Conservation (phyloP, 305 asterid genomes). For the Fraxinus paxiana region DNA sequence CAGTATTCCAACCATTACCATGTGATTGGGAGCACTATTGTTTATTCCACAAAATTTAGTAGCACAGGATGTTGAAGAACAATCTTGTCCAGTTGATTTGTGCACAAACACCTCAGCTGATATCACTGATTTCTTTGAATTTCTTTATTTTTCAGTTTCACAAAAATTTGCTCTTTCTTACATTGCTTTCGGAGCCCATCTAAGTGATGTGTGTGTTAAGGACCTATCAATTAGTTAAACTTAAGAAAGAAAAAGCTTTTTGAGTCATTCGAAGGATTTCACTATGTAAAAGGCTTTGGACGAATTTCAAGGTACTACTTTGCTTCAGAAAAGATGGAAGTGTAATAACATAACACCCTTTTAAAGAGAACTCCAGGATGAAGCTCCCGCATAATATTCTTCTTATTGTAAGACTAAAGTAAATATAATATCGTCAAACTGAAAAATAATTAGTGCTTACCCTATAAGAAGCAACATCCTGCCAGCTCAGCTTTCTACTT, state of each 20-base stretch:
- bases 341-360: not conserved
- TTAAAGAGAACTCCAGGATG: not conserved
- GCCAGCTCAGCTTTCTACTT: constrained; percentile 80
- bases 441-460: constrained; percentile 31
- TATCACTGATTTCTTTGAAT: not conserved
- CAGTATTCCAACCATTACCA: not conserved
- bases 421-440: not conserved
- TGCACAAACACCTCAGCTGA: not conserved
- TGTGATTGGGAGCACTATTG: not conserved
- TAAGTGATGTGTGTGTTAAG: not conserved
- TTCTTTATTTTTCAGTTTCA: not conserved
- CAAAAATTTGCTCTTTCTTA: not conserved
- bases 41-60: not conserved
- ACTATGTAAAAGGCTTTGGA: not conserved
- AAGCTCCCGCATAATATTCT: not conserved
- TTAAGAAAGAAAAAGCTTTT: not conserved
- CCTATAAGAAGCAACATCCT: constrained; percentile 86
- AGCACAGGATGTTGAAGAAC: not conserved
- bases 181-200: not conserved
- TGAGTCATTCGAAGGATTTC: not conserved
- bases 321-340: constrained; percentile 1
- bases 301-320: not conserved
- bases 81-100: not conserved
- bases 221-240: not conserved
- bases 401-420: not conserved